Base-by-base conservation (phyloP, 495 filamentous ascomycete species). In the Hypoxylon perforatum region DNA sequence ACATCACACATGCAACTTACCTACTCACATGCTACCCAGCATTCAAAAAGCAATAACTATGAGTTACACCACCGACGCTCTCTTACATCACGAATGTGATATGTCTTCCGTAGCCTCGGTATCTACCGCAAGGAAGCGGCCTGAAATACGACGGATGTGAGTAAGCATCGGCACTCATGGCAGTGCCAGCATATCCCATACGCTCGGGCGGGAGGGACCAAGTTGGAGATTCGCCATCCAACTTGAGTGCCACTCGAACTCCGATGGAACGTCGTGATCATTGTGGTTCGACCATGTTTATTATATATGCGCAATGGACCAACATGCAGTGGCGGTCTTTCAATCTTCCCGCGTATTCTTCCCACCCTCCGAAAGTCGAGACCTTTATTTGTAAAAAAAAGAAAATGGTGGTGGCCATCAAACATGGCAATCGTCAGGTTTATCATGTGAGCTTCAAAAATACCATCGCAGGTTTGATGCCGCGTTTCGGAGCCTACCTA, bases 311-410 rank as follows among this genome's bases (percentile, higher is more conserved):
- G 7, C 3, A 28, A 7, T 28, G 25, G 3, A 28, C 61, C 52
- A 30, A 63, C 18, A 12, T 51, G 11, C 39, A 56, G 44, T 44
- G 15, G 25, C 50, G 21, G 18, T 14, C 11, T 42, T 14, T n/a
- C 58, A n/a, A 57, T 62, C 4, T 15, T 42, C 14, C 53, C 47
- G 57, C 50, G 17, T 9, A 30, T 17, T 38, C 52, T 9, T 12
- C 19, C 54, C 48, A 47, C 54, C 48, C 8, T 21, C 45, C 33
- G 19, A 36, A 14, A 52, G 18, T 11, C 50, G 15, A 10, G 12
- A 25, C 15, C 12, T 35, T 35, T 38, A 67, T 67, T 61, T 67
- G 51, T 61, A 61, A 67, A 25, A 18, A n/a, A n/a, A n/a, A n/a
- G n/a, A n/a, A n/a, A n/a, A n/a, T n/a, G 22, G 9, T 22, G 15